Base-by-base conservation (phyloP, 2,329 filamentous ascomycete species). In the Spiromastix sp. region DNA sequence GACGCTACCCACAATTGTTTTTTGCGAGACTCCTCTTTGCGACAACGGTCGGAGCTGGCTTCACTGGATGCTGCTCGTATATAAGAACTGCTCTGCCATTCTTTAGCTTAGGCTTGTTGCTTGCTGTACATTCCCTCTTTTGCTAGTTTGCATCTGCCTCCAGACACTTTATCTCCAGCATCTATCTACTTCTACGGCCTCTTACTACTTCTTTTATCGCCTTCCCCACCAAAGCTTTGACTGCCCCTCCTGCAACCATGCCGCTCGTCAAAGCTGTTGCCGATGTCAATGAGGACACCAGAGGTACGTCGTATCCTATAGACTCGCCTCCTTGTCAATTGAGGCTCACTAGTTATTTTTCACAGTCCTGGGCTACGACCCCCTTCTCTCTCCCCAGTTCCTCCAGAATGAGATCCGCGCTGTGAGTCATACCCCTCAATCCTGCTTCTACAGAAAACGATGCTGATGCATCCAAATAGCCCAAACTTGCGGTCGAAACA, bases 281-380 rank as follows among this genome's bases (percentile, higher is more conserved):
- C 18, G 60, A 64, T 40, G 48, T 59, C 41, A 64, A 57, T 44
- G 60, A 66, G 55, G 59, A 66, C 52, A 64, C 56, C 54, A 55
- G 62, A 45, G 58, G 62, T 65, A 54, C 47, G 57, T 48, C 19
- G 29, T 21, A 13, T 11, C 10, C 19, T 16, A 22, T 27, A 15
- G n/a, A n/a, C n/a, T n/a, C n/a, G n/a, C n/a, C n/a, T 8, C 19
- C 21, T 27, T 38, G 25, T 22, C 30, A 24, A n/a, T 31, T 27
- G 11, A 9, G n/a, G 10, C 36, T 3, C 50, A n/a, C n/a, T n/a
- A n/a, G n/a, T n/a, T n/a, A n/a, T n/a, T n/a, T n/a, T n/a, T n/a
- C n/a, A n/a, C n/a, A 95, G 89, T 95, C 63, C 70, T 93, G 56
- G 86, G 86, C 48, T 89, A 95, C 71, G 87, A 95, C 63, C 85